Base-by-base conservation (phyloP, 495 filamentous ascomycete species). In the Hypoxylon fragiforme region DNA sequence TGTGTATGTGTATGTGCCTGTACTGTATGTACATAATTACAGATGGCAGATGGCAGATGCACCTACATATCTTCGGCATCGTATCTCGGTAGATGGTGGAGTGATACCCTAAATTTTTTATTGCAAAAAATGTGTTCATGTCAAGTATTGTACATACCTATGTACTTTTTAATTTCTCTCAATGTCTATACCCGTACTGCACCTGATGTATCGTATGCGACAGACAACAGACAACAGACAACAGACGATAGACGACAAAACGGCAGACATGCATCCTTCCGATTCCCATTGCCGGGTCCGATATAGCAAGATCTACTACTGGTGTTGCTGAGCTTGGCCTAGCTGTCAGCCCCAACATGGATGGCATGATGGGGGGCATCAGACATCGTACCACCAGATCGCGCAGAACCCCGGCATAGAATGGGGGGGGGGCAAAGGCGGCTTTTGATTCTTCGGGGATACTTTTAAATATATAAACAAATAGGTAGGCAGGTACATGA, bases 81-180 rank as follows among this genome's bases (percentile, higher is more conserved):
- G 50, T 34, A 47, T 51, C 50, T 61, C 57, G 57, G 58, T 61
- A 61, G 47, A 56, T 61, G 30, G 37, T 38, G 7, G 8, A 11
- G 21, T 5, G 50, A 54, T 60, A 60, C 56, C 56, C 56, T 40
- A 49, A 14, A 21, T 18, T n/a, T 44, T 12, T 16, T 31, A 6
- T 28, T 30, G 8, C 22, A 8, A 26, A n/a, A n/a, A n/a, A n/a
- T n/a, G n/a, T n/a, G n/a, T n/a, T n/a, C n/a, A n/a, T n/a, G n/a
- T n/a, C n/a, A n/a, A n/a, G n/a, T n/a, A n/a, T n/a, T n/a, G n/a
- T 28, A 28, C 24, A 28, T 28, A 28, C 24, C 4, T 28, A 28
- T 9, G 9, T 28, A 28, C 24, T 4, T 28, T 4, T 28, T 28
- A 28, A 28, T 28, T 28, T 28, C 24, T 4, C 4, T 28, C 5